phyloP scores from a whole-genome alignment of 2,329 filamentous ascomycete genomes.

The Xylariales sp. region DNA sequence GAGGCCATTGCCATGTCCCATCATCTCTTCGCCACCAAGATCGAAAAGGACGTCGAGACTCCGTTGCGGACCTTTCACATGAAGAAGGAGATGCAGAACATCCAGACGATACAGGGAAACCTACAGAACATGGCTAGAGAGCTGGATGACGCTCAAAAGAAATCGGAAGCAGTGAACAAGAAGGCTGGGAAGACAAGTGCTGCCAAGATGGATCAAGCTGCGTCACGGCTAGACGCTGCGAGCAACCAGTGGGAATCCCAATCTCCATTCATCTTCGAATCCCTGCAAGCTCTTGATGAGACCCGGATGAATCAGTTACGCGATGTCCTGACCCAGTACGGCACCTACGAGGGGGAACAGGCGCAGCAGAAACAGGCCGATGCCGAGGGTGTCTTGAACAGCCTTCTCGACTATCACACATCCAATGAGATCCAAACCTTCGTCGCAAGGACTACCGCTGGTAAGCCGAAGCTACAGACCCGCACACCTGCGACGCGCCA shows the following conservation, averaged over 20 bases:
- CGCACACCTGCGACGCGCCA: constrained; percentile 36
- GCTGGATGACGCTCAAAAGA: constrained; percentile 77
- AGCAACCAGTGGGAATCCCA: constrained; percentile 87
- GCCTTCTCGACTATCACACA: constrained; percentile 81
- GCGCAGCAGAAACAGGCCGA: constrained; percentile 70
- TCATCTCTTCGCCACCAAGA: constrained; percentile 70
- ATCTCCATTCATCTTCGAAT: constrained; percentile 91
- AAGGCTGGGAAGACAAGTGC: constrained; percentile 74
- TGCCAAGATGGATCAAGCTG: constrained; percentile 72
- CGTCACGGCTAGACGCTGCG: constrained; percentile 70
- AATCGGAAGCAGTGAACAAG: constrained; percentile 75
- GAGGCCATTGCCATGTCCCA: constrained; percentile 81
- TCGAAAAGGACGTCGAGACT: constrained; percentile 83
- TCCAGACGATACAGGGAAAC: constrained; percentile 78
- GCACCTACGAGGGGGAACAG: constrained; percentile 87
- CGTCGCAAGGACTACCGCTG: constrained; percentile 37
- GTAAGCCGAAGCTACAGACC: constrained; percentile 39
- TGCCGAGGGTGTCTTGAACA: constrained; percentile 74
- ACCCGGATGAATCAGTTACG: constrained; percentile 82
- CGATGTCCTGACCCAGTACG: constrained; percentile 85
- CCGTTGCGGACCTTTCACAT: constrained; percentile 72
- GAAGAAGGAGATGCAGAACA: constrained; percentile 73
- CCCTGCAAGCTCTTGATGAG: constrained; percentile 86
- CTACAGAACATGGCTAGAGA: constrained; percentile 77
- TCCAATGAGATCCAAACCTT: constrained; percentile 81